Base-by-base conservation (phyloP, 2,329 filamentous ascomycete species). In the Parafenestella ontariensis region DNA sequence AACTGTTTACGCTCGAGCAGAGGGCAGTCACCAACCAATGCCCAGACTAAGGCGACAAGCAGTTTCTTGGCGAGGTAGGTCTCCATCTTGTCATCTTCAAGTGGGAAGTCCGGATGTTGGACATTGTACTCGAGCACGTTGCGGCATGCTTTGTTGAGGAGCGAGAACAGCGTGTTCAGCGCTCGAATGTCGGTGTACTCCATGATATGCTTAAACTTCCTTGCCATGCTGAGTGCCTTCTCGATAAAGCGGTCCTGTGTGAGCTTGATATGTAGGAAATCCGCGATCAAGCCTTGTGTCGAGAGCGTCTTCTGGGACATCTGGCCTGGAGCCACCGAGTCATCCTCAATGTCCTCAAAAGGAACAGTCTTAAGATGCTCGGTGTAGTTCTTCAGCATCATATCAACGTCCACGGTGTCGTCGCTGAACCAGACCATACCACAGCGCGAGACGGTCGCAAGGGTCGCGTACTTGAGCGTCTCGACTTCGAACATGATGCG, bases 401-500 rank as follows among this genome's bases (percentile, higher is more conserved):
- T 96, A 62, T 85, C 85, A 1, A 94, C 86, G 28, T 92, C 94
- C 36, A 99, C 94, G 24, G 93, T 98, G 71, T 99, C 96, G 69
- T 97, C 94, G 73, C 92, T 99, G 79, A 98, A 99, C 95, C 95
- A 99, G 13, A 99, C 96, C 95, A 99, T 99, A 83, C 95, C 95
- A 75, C 95, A 99, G 79, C 95, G 92, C 87, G 91, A 96, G 71
- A 99, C 95, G n/a, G 95, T 99, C 51, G 95, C 95, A 40, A 99
- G 85, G 0, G 95, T 99, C 33, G 95, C 95, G 73, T 99, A 99
- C 73, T 96, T 96, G 56, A 99, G 83, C 3, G 89, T 98, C 79
- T 99, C 96, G 31, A 99, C 95, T 80, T 99, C 95, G 70, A 99
- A 99, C 93, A 99, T 97, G 78, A 99, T 96, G 64, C 96, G 91